Percentiles rank a stretch among this genome's conserved stretches.
phyloP scores from a whole-genome alignment of 2,329 filamentous ascomycete genomes.

The Paramyrothecium sp. region DNA sequence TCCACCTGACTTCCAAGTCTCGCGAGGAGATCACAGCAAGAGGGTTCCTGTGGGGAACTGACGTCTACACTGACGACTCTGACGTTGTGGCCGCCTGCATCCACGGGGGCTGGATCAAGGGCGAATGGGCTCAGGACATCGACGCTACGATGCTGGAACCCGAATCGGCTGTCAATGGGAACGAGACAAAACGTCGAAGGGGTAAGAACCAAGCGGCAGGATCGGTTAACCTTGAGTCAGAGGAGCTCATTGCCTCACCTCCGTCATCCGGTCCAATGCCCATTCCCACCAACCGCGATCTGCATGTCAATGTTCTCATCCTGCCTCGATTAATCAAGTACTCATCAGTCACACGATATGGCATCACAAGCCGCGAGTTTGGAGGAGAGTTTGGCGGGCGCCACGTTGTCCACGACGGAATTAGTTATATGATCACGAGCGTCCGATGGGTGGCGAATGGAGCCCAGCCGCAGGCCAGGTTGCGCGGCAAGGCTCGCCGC shows the following conservation, averaged over 20 bases:
- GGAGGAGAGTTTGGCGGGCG: constrained; percentile 48
- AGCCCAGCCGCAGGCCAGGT: constrained; percentile 54
- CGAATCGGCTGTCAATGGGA: constrained; percentile 27
- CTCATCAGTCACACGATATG: constrained; percentile 70
- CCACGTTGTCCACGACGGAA: constrained; percentile 68
- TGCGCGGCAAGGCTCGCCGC: constrained; percentile 53
- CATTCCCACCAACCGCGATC: constrained; percentile 68
- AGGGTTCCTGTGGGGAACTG: constrained; percentile 85
- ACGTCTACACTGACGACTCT: constrained; percentile 94
- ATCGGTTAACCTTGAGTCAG: constrained; percentile 32
- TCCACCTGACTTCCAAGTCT: constrained; percentile 67
- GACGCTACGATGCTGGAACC: constrained; percentile 67
- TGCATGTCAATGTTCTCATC: constrained; percentile 84
- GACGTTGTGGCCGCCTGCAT: constrained; percentile 91
- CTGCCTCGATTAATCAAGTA: constrained; percentile 80
- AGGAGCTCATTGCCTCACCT: constrained; percentile 49
- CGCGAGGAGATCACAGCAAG: constrained; percentile 82
- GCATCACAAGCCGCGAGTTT: constrained; percentile 80
- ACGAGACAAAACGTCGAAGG: constrained; percentile 28
- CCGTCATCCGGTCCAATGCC: constrained; percentile 60
- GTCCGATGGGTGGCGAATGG: constrained; percentile 85
- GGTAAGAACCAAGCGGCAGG: constrained; percentile 24
- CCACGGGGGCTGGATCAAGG: constrained; percentile 87
- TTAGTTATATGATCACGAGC: constrained; percentile 82
- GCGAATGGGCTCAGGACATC: constrained; percentile 80